phyloP scores from a whole-genome alignment of 306 rosid genomes.

The Carpinus viminea region DNA sequence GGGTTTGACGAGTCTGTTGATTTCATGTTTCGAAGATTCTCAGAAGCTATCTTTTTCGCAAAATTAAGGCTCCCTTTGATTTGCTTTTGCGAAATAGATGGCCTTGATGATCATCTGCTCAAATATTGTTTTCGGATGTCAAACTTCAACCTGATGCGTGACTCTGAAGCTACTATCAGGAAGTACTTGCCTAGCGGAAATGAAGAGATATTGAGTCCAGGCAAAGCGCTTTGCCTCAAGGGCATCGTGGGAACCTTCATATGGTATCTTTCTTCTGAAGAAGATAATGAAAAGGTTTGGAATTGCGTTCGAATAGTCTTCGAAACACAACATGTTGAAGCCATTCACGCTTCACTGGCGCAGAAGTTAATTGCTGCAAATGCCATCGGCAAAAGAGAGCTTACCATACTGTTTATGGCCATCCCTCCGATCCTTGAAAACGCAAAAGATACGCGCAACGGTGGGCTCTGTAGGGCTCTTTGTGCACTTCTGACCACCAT shows the following conservation, averaged over 20 bases:
- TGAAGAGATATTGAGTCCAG: not conserved
- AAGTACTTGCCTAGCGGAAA: not conserved
- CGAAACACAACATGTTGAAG: not conserved
- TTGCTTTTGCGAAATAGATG: too few species aligned
- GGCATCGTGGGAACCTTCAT: not conserved
- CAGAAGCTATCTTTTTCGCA: not conserved
- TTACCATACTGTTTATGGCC: not conserved
- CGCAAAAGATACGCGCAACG: not conserved
- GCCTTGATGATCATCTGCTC: not conserved
- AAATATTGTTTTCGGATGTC: not conserved
- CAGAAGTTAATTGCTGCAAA: not conserved
- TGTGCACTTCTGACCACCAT: not conserved
- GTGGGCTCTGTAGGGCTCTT: not conserved
- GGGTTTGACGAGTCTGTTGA: not conserved
- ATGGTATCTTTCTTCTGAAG: not conserved
- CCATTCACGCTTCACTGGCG: not conserved
- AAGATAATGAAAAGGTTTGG: not conserved
- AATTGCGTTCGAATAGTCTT: not conserved
- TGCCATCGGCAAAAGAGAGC: too few species aligned
- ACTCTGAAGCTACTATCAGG: not conserved
- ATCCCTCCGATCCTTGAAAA: not conserved
- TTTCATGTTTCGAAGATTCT: not conserved
- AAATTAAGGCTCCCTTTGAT: too few species aligned
- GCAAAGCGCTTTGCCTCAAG: not conserved
- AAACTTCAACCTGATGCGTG: not conserved